Conservation (phyloP, 2,329 filamentous ascomycete genomes). For the Botrytis sinoallii region DNA sequence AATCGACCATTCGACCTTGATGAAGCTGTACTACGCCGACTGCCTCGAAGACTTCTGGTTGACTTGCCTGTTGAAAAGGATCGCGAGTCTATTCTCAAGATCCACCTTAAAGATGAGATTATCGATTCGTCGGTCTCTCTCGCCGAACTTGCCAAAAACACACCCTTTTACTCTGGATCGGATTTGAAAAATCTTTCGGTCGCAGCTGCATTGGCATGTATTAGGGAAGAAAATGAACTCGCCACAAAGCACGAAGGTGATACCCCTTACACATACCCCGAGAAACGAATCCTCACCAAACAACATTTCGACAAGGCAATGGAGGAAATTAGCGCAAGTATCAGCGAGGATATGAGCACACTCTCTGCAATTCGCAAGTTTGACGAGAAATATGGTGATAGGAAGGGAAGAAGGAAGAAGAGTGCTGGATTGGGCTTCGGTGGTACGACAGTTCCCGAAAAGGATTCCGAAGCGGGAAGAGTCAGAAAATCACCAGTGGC, state of each 20-base stretch:
- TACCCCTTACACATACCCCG: constrained; percentile 55
- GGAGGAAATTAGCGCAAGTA: constrained; percentile 85
- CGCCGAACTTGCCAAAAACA: constrained; percentile 60
- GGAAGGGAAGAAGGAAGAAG: constrained; percentile 62
- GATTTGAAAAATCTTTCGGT: constrained; percentile 83
- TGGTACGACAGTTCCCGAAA: constrained; percentile 32
- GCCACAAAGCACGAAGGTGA: constrained; percentile 41
- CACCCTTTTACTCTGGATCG: constrained; percentile 76
- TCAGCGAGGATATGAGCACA: constrained; percentile 89
- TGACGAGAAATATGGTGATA: constrained; percentile 90
- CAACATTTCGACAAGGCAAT: constrained; percentile 83
- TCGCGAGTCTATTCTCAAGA: constrained; percentile 64
- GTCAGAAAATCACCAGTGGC: constrained; percentile 34
- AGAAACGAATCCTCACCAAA: constrained; percentile 61
- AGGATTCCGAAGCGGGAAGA: constrained; percentile 36
- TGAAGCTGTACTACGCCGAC: constrained; percentile 74
- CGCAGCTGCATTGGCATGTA: constrained; percentile 73
- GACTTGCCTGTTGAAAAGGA: constrained; percentile 68
- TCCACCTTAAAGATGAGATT: constrained; percentile 67
- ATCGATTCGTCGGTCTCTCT: constrained; percentile 61
- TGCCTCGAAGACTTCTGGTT: constrained; percentile 70
- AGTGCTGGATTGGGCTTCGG: constrained; percentile 58
- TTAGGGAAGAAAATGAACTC: constrained; percentile 65
- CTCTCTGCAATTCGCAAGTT: constrained; percentile 88
- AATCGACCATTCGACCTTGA: constrained; percentile 95